phyloP scores from a whole-genome alignment of 345 rosid genomes.

The Syzygium oleosum region DNA sequence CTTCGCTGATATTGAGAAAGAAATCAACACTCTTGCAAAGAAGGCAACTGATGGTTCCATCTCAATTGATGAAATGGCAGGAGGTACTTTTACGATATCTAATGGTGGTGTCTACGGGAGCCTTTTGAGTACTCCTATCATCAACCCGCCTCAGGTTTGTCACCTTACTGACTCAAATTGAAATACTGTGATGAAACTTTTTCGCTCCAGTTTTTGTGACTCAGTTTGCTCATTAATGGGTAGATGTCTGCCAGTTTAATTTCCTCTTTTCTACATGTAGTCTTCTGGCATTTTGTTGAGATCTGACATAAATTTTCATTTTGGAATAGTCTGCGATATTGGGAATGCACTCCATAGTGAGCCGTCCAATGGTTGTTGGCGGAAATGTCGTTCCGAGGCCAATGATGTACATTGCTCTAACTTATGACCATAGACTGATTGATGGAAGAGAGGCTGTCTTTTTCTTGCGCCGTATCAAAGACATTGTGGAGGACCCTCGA shows the following conservation, averaged over 20 bases:
- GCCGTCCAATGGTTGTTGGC: constrained; percentile 79
- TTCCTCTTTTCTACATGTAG: background rate
- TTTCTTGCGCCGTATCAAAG: constrained; percentile 76
- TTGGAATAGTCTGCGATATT: constrained; percentile 59
- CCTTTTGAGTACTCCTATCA: constrained; percentile 96
- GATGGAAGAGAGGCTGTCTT: constrained; percentile 91
- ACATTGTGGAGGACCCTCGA: constrained; percentile 80
- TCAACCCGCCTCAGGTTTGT: constrained; percentile 94
- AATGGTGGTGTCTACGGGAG: constrained; percentile 94
- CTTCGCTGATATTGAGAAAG: constrained; percentile 90
- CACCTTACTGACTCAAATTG: background rate
- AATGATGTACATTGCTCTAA: constrained; percentile 79
- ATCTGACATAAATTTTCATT: background rate
- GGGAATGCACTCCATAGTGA: constrained; percentile 81
- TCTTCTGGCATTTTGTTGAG: background rate
- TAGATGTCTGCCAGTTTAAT: background rate
- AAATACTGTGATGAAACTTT: background rate
- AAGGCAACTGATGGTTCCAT: constrained; percentile 89
- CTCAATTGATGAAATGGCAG: constrained; percentile 99
- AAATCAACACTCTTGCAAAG: constrained; percentile 79
- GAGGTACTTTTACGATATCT: constrained; percentile 87
- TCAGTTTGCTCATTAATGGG: background rate
- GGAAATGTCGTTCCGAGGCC: constrained; percentile 56
- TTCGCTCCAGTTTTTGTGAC: background rate
- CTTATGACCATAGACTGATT: constrained; percentile 76